These are phyloP conservation scores for Alternaria postmessia DNA, from an alignment of 2,329 filamentous ascomycete genomes.

Conservation along the genomic window DNA sequence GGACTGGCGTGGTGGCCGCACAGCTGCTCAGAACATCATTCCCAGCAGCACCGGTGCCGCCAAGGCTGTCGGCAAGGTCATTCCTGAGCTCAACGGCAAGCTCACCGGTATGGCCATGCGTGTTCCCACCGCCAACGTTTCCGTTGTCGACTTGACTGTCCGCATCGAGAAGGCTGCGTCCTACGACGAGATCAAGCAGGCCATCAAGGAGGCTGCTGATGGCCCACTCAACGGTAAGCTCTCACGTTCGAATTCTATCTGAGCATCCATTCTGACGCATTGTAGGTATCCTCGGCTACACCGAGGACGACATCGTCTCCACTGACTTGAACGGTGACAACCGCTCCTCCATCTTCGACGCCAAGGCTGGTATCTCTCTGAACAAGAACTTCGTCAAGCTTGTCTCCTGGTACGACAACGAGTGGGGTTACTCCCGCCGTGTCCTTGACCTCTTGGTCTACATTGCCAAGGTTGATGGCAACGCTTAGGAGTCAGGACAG, in stretches of 20 bases:
- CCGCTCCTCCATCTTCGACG: conserved; percentile 97
- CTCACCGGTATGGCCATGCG: conserved; percentile 99
- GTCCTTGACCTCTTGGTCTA: conserved; percentile 60
- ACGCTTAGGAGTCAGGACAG: conserved; percentile 53
- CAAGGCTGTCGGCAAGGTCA: conserved; percentile 99
- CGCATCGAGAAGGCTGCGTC: conserved; percentile 88
- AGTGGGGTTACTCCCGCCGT: conserved; percentile 98
- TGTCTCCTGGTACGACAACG: conserved; percentile 98
- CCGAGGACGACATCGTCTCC: conserved; percentile 96
- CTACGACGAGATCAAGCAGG: conserved; percentile 92
- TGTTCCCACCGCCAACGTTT: conserved; percentile 98
- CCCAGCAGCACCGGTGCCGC: conserved; percentile 98
- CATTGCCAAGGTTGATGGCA: conserved; percentile 56
- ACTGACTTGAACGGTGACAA: conserved; percentile 91
- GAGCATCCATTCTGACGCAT: conserved; percentile 27
- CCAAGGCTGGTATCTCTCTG: conserved; percentile 97
- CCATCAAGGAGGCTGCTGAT: conserved; percentile 84
- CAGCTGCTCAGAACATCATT: conserved; percentile 99
- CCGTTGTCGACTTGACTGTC: conserved; percentile 95
- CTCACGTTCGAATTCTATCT: not conserved
- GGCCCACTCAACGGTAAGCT: conserved; percentile 82
- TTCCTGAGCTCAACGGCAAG: conserved; percentile 97
- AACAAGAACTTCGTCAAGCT: conserved; percentile 99
- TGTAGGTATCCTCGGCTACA: conserved; percentile 87
- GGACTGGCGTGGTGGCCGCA: conserved; percentile 99